These are phyloP conservation scores for Gloeophyllum trabeum DNA, from an alignment of 768 basidiomycete species.

Conservation along the genomic window DNA sequence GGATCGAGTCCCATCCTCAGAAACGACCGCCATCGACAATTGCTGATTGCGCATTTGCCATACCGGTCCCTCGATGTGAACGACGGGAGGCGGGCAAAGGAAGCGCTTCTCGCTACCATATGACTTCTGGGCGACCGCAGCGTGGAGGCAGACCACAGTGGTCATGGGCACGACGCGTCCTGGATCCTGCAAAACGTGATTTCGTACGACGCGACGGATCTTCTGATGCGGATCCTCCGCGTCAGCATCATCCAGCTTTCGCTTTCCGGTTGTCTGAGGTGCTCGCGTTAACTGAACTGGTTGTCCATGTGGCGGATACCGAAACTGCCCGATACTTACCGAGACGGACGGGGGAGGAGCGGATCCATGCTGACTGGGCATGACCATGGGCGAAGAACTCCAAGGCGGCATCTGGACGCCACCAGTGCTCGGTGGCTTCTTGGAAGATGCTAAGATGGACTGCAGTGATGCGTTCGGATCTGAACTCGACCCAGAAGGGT, in stretches of 20 bases:
- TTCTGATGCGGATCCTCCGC: slow-evolving; percentile 61
- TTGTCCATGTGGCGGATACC: too few species aligned
- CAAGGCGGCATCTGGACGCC: slow-evolving; percentile 25
- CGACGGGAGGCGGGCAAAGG: slow-evolving; percentile 86
- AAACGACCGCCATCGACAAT: slow-evolving; percentile 78
- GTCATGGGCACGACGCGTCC: slow-evolving; percentile 79
- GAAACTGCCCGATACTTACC: too few species aligned
- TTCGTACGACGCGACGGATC: slow-evolving; percentile 76
- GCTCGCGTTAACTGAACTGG: not conserved
- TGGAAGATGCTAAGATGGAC: slow-evolving; percentile 22
- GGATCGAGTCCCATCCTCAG: slow-evolving; percentile 72
- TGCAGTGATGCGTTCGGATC: slow-evolving; percentile 26
- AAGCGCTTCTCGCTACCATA: slow-evolving; percentile 95
- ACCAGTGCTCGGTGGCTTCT: slow-evolving; percentile 19
- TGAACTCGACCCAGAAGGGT: slow-evolving; percentile 10
- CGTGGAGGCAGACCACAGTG: slow-evolving; percentile 82
- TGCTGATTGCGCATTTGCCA: slow-evolving; percentile 76
- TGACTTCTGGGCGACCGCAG: slow-evolving; percentile 91
- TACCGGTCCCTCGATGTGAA: slow-evolving; percentile 84
- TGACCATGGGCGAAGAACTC: not conserved
- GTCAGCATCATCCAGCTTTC: slow-evolving; percentile 58
- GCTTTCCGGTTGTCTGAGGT: slow-evolving; percentile 50
- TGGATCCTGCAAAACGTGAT: slow-evolving; percentile 70
- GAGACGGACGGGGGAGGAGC: too few species aligned
- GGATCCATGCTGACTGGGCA: too few species aligned